Evolutionary conservation across 768 basidiomycete genomes (phyloP).

Genomic region (Lactarius hengduanensis): DNA sequence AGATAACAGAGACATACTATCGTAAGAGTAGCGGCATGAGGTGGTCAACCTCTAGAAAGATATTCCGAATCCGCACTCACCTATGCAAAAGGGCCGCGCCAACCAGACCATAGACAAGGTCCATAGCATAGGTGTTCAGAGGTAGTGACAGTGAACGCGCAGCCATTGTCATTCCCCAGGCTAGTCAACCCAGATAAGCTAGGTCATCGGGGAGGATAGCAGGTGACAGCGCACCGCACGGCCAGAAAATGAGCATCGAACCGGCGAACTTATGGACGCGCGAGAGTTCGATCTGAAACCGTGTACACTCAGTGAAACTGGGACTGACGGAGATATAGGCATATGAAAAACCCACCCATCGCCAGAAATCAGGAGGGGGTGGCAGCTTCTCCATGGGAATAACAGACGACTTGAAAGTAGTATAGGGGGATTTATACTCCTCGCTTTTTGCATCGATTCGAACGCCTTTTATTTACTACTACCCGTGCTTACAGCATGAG

Average conservation of each 20-base stretch:
- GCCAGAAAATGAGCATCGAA: constrained; percentile 31
- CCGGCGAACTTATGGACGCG: constrained; percentile 33
- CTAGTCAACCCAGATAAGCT: constrained; percentile 9
- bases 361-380: constrained; percentile 2
- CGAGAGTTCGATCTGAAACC: constrained; percentile 21
- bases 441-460: background rate
- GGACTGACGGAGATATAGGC: background rate
- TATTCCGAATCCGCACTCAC: background rate
- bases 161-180: constrained; percentile 30
- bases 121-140: constrained; percentile 4
- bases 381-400: background rate
- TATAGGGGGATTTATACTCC: background rate
- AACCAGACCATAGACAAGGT: constrained; percentile 12
- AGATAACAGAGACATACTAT: constrained; percentile 3
- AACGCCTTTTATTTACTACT: background rate
- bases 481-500: background rate
- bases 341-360: constrained; percentile 5
- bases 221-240: constrained; percentile 19
- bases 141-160: constrained; percentile 25
- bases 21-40: background rate
- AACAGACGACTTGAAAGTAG: background rate
- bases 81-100: constrained; percentile 13
- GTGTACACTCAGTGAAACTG: background rate
- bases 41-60: background rate
- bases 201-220: background rate